Conservation (phyloP, 306 rosid species). For the Cucurbita moschata region DNA sequence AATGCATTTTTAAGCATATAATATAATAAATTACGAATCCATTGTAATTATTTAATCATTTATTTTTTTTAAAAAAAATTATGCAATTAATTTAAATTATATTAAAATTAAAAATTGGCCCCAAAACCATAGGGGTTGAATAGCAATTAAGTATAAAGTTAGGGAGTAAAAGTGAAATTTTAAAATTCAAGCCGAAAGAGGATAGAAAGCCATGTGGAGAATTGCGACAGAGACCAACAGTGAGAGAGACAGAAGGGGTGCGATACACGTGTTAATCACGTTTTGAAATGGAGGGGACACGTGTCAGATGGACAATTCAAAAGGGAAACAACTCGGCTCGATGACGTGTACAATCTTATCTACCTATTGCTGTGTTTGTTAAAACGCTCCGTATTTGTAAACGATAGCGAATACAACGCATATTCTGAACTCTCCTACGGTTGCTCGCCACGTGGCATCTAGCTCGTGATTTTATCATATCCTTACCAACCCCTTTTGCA, state of each 20-base stretch:
- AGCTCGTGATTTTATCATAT: not conserved
- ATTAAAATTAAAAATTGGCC: too few relatives aligned
- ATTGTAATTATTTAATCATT: too few relatives aligned
- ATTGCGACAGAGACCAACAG: too few relatives aligned
- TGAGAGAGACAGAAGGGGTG: too few relatives aligned
- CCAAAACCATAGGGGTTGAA: too few relatives aligned
- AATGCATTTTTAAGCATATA: too few relatives aligned
- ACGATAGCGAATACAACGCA: too few relatives aligned
- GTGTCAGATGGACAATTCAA: not conserved
- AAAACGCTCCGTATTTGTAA: not conserved
- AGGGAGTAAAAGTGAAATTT: not conserved
- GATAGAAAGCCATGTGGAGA: not conserved
- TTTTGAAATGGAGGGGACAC: not conserved
- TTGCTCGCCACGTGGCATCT: not conserved
- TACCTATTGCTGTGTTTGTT: not conserved
- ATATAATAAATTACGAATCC: too few relatives aligned
- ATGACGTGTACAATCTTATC: slow-evolving; percentile 3
- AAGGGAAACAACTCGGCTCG: not conserved
- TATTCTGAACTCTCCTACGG: not conserved
- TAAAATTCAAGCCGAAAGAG: too few relatives aligned
- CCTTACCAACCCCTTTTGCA: not conserved
- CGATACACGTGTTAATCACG: not conserved
- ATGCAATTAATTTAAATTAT: too few relatives aligned
- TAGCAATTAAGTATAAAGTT: too few relatives aligned
- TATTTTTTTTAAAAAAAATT: too few relatives aligned